These are phyloP conservation scores for Cyamopsis tetragonoloba DNA, from an alignment of 306 rosid species.

Conservation along the genomic window DNA sequence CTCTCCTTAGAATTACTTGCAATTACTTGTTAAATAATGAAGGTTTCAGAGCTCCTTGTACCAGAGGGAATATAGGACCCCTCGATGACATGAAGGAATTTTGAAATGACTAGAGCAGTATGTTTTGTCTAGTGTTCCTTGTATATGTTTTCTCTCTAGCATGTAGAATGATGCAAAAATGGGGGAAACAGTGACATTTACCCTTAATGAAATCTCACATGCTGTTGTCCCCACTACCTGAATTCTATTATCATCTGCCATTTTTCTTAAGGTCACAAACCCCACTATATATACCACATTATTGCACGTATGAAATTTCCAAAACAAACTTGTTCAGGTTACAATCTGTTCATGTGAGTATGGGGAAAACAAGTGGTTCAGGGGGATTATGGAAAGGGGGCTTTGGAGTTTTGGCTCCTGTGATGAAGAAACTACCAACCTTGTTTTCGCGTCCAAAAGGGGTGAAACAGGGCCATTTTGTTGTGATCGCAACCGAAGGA, in stretches of 20 bases:
- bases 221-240: conserved; percentile 24
- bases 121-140: not conserved
- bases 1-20: not conserved
- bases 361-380: conserved; percentile 33
- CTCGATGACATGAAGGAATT: not conserved
- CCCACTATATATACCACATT: conserved; percentile 17
- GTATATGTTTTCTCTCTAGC: conserved; percentile 12
- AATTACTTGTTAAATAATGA: not conserved
- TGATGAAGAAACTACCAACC: conserved; percentile 28
- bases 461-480: conserved; percentile 44
- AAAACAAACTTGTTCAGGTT: not conserved
- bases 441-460: conserved; percentile 22
- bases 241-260: conserved; percentile 5
- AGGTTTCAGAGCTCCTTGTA: not conserved
- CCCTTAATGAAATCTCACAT: conserved; percentile 30
- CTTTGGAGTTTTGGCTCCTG: conserved; percentile 12
- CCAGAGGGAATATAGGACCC: not conserved
- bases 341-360: conserved; percentile 7
- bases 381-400: conserved; percentile 31
- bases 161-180: conserved; percentile 23
- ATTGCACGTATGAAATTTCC: not conserved
- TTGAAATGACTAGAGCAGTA: conserved; percentile 21
- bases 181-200: conserved; percentile 23
- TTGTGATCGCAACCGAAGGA: conserved; percentile 40
- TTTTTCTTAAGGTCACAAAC: not conserved